Percentiles rank a stretch among this genome's conserved stretches.
These are phyloP conservation scores for Trichophaea hybrida DNA, from an alignment of 2,329 filamentous ascomycete species.

Conservation along the genomic window DNA sequence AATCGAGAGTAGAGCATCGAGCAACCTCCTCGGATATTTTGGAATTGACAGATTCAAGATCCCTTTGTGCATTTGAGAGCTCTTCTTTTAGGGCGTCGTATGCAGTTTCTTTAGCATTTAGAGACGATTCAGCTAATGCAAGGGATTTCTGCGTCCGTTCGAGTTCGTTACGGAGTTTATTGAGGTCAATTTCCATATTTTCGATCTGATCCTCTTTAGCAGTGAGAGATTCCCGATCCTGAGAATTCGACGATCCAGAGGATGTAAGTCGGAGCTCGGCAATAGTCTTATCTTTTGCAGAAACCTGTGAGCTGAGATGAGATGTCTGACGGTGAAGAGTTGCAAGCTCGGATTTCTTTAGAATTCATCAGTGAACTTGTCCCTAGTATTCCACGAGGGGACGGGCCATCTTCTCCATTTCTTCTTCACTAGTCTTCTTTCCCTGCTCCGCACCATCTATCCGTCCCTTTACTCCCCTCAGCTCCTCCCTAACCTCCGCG, in stretches of 20 bases:
- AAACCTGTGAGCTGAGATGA: constrained; percentile 18
- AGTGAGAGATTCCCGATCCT: constrained; percentile 16
- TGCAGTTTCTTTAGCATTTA: background rate
- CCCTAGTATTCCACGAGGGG: background rate
- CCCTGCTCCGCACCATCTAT: constrained; percentile 3
- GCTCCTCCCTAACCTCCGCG: constrained; percentile 10
- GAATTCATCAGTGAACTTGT: background rate
- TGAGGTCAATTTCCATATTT: constrained; percentile 23
- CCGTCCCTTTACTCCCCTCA: constrained; percentile 9
- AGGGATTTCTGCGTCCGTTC: constrained; percentile 9
- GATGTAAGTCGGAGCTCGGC: constrained; percentile 15
- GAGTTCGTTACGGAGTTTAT: constrained; percentile 17
- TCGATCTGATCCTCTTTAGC: constrained; percentile 23
- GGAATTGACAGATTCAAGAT: constrained; percentile 5
- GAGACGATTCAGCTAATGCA: background rate
- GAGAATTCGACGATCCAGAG: constrained; percentile 4
- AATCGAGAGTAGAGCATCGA: constrained; percentile 2
- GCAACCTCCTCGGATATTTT: constrained; percentile 2
- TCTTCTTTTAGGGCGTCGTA: background rate
- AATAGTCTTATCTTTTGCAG: constrained; percentile 19
- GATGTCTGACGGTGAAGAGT: constrained; percentile 13
- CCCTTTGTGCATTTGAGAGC: constrained; percentile 3
- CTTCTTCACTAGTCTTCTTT: constrained; percentile 7
- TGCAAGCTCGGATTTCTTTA: constrained; percentile 16
- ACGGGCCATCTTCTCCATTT: constrained; percentile 19